Evolutionary conservation across 2,329 filamentous ascomycete species (phyloP).

Genomic region (Chlorencoelia australis): DNA sequence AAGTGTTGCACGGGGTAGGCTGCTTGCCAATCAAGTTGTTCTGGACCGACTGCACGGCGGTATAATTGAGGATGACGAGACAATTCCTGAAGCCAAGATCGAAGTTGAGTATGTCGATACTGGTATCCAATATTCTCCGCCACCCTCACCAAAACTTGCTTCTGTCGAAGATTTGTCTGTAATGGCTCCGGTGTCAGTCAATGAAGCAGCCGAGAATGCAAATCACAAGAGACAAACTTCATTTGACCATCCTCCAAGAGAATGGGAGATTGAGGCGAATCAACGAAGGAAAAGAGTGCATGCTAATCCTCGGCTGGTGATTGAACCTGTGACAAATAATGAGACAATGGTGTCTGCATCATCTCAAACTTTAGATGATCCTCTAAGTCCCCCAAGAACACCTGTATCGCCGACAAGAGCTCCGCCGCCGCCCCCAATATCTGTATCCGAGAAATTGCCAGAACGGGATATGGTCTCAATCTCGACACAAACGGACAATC

Average conservation of each 20-base stretch:
- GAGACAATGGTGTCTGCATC: conserved; percentile 53
- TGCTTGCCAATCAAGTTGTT: conserved; percentile 44
- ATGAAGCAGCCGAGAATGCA: conserved; percentile 5
- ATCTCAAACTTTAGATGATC: conserved; percentile 52
- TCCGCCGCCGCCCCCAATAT: conserved; percentile 33
- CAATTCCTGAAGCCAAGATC: conserved; percentile 28
- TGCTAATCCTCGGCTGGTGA: conserved; percentile 38
- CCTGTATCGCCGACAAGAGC: conserved; percentile 43
- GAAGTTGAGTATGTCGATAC: conserved; percentile 60
- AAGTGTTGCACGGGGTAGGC: conserved; percentile 43
- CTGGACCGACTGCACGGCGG: conserved; percentile 45
- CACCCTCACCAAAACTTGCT: conserved; percentile 54
- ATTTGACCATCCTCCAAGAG: conserved; percentile 28
- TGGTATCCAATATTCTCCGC: conserved; percentile 77
- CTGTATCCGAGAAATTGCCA: too few species aligned
- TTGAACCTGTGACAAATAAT: conserved; percentile 36
- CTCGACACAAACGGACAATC: conserved; percentile 51
- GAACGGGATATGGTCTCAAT: conserved; percentile 40
- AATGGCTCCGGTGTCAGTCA: too few species aligned
- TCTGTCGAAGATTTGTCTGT: too few species aligned
- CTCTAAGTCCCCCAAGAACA: conserved; percentile 55
- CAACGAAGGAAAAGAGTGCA: conserved; percentile 62
- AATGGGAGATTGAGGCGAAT: conserved; percentile 60
- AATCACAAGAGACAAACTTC: conserved; percentile 27
- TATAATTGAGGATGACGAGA: conserved; percentile 41